Evolutionary conservation across 192 early-diverging fungal species (phyloP).

Genomic region (Coemansia interrupta): DNA sequence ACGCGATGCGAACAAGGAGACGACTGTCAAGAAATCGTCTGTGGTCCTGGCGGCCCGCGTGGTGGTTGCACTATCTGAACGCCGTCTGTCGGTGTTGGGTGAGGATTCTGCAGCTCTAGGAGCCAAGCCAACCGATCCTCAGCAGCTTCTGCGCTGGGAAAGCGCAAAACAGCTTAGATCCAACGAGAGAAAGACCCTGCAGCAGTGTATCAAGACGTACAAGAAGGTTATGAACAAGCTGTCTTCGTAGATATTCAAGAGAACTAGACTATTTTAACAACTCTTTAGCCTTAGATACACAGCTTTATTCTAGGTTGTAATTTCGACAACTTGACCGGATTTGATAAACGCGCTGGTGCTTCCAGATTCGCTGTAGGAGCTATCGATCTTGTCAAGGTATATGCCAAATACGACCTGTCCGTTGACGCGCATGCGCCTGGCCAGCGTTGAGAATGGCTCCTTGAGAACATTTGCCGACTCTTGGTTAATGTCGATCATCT

Average conservation of each 20-base stretch:
- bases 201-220: conserved; percentile 35
- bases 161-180: conserved; percentile 28
- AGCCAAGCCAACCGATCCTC: conserved; percentile 9
- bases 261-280: conserved; percentile 1
- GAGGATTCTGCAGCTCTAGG: conserved; percentile 15
- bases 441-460: conserved; percentile 63
- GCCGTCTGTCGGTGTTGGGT: conserved; percentile 17
- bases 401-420: conserved; percentile 52
- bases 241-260: neutral
- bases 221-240: conserved; percentile 28
- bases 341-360: neutral
- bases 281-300: too few species aligned
- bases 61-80: conserved; percentile 18
- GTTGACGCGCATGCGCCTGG: conserved; percentile 33
- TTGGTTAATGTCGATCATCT: conserved; percentile 73
- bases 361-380: neutral
- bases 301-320: neutral
- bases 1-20: conserved; percentile 34
- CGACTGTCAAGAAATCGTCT: conserved; percentile 21
- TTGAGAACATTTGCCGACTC: conserved; percentile 55
- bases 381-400: conserved; percentile 20
- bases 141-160: conserved; percentile 24
- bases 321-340: conserved; percentile 2
- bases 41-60: conserved; percentile 26
- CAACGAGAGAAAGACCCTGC: conserved; percentile 29